Base-by-base conservation (phyloP, 257 asterid genomes). In the Jacaranda mimosifolia region DNA sequence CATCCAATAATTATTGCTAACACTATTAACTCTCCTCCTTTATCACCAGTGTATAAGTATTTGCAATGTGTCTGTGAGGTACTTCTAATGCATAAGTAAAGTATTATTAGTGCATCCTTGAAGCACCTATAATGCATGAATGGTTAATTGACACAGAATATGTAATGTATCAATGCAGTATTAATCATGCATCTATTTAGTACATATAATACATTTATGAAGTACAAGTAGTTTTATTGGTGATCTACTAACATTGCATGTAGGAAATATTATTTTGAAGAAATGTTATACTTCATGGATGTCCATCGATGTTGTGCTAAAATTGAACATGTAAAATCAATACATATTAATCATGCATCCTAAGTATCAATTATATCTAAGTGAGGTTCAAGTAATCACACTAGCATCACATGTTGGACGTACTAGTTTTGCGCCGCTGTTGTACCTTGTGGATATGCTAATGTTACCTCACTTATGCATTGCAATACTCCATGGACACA, bases 381-480 rank as follows among this genome's bases (percentile, higher is more conserved):
- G 19, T 59, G 66, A 7, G 26, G n/a, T 62, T 32, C 17, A 62
- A 62, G 14, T 12, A 32, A 14, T 66, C 26, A 2, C 13, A 6
- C 14, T 19, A 21, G 14, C 46, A 68, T 21, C 3, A 9, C 60
- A 49, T 32, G 74, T 13, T 3, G 7, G 32, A 35, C 26, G 49
- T 51, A 32, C 32, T 68, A 42, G 32, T 19, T 67, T 68, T 68
- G 6, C 32, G 3, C 18, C 49, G 36, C 36, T 52, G 40, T 18
- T 26, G 26, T 59, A 59, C n/a, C 3, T 77, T 48, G 39, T 48
- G 40, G 45, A 59, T 15, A 66, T 64, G 53, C 76, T 63, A 46
- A 1, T 14, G 63, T 8, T 17, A 36, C 40, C 52, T 52, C 9
- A 3, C 48, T 18, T 69, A 35, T 51, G 74, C 63, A 69, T 36